phyloP scores from a whole-genome alignment of 164 flowering plant genomes.

The Echeveria elegans region DNA sequence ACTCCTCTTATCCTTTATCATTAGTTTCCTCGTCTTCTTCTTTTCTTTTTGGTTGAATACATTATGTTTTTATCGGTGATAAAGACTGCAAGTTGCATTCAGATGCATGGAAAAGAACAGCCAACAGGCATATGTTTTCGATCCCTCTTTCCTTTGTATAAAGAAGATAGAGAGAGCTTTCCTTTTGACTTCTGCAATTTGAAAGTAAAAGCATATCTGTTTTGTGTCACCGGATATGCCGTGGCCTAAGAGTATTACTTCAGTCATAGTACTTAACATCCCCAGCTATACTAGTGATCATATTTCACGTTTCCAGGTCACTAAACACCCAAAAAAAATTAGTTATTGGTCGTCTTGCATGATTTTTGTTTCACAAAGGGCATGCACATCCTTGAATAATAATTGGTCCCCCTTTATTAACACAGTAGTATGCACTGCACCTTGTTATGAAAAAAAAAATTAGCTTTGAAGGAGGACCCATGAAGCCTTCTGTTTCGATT shows the following conservation, averaged over 20 bases:
- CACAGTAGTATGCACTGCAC: not conserved
- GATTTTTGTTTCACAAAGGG: not conserved
- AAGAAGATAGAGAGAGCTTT: conserved; percentile 7
- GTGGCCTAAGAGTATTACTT: conserved; percentile 3
- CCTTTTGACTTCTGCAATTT: conserved; percentile 2
- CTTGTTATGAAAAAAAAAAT: not conserved
- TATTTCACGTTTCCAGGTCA: not conserved
- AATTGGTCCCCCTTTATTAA: not conserved
- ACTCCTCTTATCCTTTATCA: not conserved
- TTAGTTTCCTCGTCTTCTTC: not conserved
- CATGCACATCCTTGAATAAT: not conserved
- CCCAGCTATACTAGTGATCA: not conserved
- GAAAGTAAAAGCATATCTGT: conserved; percentile 3
- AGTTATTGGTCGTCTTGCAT: not conserved
- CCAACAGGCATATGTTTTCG: conserved; percentile 7
- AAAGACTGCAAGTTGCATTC: conserved; percentile 1
- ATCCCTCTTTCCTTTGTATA: conserved; percentile 1
- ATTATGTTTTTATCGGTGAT: not conserved
- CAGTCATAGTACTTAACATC: not conserved
- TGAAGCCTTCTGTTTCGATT: not conserved
- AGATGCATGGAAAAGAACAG: not conserved
- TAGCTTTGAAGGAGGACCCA: not conserved
- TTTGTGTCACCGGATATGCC: conserved; percentile 2
- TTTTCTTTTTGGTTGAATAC: not conserved
- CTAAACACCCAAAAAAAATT: not conserved